phyloP scores from a whole-genome alignment of 163 green algal genomes.

The Scenedesmus sp. region DNA sequence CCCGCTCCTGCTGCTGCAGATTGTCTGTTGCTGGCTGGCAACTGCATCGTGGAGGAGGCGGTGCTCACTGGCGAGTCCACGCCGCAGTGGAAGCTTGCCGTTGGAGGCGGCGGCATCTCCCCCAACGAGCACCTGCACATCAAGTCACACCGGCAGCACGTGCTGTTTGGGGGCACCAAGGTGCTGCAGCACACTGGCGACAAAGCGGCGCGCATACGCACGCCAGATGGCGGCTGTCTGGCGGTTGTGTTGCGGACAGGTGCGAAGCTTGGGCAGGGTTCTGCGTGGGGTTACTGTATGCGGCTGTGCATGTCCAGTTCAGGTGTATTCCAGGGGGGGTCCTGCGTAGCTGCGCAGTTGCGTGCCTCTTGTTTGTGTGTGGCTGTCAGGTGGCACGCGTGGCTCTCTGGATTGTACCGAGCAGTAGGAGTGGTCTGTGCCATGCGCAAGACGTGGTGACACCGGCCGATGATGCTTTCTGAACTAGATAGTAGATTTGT shows the following conservation, averaged over 20 bases:
- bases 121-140: constrained; percentile 63
- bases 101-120: constrained; percentile 39
- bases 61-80: constrained; percentile 98
- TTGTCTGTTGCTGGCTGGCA: constrained; percentile 92
- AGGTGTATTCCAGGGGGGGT: too few relatives aligned
- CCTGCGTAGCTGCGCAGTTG: neutral
- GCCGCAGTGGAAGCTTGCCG: constrained; percentile 94
- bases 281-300: neutral
- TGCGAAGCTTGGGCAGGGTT: neutral
- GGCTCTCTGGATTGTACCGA: neutral
- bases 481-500: constrained; percentile 52
- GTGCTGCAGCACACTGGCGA: constrained; percentile 88
- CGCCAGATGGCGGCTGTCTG: constrained; percentile 91
- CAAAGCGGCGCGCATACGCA: constrained; percentile 76
- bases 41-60: constrained; percentile 96
- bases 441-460: neutral
- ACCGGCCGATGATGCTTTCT: constrained; percentile 22
- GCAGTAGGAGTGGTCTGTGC: neutral
- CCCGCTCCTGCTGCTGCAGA: constrained; percentile 86
- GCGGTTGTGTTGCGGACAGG: constrained; percentile 93
- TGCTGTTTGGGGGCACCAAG: constrained; percentile 96
- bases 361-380: neutral
- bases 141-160: constrained; percentile 68
- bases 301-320: neutral
- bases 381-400: neutral